A percentile compares a stretch with the other conserved stretches of the same genome.
Conservation (phyloP, 148 eudicot genomes). For the Heliosperma pusillum region DNA sequence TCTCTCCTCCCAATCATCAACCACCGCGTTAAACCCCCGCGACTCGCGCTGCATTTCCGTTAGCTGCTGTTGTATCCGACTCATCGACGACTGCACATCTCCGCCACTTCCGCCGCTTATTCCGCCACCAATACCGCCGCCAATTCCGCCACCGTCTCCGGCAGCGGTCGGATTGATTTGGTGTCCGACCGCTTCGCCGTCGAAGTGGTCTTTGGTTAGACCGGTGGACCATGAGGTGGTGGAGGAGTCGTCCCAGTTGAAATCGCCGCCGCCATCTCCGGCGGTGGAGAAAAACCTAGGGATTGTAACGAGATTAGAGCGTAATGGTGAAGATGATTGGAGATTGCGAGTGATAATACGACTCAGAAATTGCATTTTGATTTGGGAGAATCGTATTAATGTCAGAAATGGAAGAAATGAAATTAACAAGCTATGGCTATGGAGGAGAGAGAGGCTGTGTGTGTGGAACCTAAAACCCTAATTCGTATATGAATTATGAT, state of each 20-base stretch:
- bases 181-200: slow-evolving; percentile 73
- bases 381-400: too few relatives aligned
- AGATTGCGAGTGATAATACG: slow-evolving; percentile 27
- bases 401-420: too few relatives aligned
- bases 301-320: slow-evolving; percentile 15
- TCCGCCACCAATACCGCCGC: slow-evolving; percentile 11
- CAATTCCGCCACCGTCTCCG: slow-evolving; percentile 18
- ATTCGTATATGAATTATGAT: too few relatives aligned
- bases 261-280: not conserved
- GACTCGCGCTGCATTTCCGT: slow-evolving; percentile 31
- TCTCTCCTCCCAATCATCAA: slow-evolving; percentile 40
- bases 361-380: slow-evolving; percentile 39
- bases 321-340: not conserved
- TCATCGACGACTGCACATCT: not conserved
- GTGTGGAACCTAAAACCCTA: too few relatives aligned
- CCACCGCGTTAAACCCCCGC: slow-evolving; percentile 22
- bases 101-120: not conserved
- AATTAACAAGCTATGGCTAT: too few relatives aligned
- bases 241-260: slow-evolving; percentile 46
- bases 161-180: slow-evolving; percentile 21
- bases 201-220: slow-evolving; percentile 70
- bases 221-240: slow-evolving; percentile 78
- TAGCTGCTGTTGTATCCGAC: not conserved
- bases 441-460: too few relatives aligned
- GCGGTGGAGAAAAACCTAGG: slow-evolving; percentile 32